Evolutionary conservation across 192 early-diverging fungal genomes (phyloP).

Genomic region (Gorgonomyces haynaldii): DNA sequence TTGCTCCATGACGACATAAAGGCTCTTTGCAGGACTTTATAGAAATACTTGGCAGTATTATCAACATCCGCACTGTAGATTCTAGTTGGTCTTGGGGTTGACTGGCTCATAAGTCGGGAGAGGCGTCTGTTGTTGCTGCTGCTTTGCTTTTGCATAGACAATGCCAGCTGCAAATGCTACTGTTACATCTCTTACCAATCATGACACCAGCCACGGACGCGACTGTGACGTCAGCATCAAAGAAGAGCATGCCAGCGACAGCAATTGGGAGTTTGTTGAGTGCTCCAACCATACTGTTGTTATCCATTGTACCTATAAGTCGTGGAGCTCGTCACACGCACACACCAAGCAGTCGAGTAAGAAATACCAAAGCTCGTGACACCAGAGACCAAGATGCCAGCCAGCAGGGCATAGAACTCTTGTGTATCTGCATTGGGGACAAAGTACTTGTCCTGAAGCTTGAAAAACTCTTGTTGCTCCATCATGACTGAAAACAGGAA

Average conservation of each 20-base stretch:
- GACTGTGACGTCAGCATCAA: slow-evolving; percentile 68
- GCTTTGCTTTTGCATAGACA: not conserved
- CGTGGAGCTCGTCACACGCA: slow-evolving; percentile 50
- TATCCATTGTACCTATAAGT: slow-evolving; percentile 36
- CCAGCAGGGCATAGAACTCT: slow-evolving; percentile 29
- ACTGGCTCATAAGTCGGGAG: not conserved
- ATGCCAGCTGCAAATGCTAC: too few species aligned
- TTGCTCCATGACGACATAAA: too few species aligned
- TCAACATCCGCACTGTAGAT: too few species aligned
- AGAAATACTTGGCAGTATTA: too few species aligned
- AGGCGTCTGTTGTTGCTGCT: not conserved
- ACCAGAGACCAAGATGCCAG: slow-evolving; percentile 67
- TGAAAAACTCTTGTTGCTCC: slow-evolving; percentile 15
- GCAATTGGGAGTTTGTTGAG: slow-evolving; percentile 97
- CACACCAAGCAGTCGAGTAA: slow-evolving; percentile 72
- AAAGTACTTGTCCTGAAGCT: slow-evolving; percentile 22
- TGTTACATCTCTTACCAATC: slow-evolving; percentile 45
- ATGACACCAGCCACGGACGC: slow-evolving; percentile 77
- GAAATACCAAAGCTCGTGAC: slow-evolving; percentile 83
- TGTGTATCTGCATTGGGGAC: slow-evolving; percentile 10
- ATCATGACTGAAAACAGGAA: slow-evolving; percentile 21
- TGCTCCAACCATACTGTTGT: slow-evolving; percentile 79
- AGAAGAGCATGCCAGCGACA: slow-evolving; percentile 88
- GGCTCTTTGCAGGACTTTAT: too few species aligned
- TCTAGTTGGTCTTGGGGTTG: not conserved